Base-by-base conservation (phyloP, 495 filamentous ascomycete species). In the Usnea hakonensis region DNA sequence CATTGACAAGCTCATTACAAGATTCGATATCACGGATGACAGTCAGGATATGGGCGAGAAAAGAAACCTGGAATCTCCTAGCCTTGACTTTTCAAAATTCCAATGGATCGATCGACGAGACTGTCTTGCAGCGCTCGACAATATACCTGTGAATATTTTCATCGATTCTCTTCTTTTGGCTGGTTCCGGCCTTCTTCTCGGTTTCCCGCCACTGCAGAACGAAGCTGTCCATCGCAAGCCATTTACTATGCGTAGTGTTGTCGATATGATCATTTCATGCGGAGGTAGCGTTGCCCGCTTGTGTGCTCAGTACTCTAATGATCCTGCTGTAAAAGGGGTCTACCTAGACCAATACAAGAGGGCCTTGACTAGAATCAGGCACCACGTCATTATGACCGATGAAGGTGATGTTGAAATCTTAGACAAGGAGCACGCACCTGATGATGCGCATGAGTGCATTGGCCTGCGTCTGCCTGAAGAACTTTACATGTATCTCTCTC, bases 391-490 rank as follows among this genome's bases (percentile, higher is more conserved):
- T 63, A 84, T 97, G 58, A 85, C 86, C 37, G 79, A 82, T 28
- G 84, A 87, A 55, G 94, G 92, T 21, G 80, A 84, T 58, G 81
- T 95, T 53, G 85, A 83, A 57, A 86, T 87, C 5, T 78, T 90
- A 68, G 84, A 90, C 62, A 78, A 78, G 37, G 85, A 87, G 10
- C 75, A 82, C 38, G 81, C 87, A 3, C 91, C 94, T 21, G 79
- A 77, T 26, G 93, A 97, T 72, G 81, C 91, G 64, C 89, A 94
- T 73, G 87, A 92, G 66, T 89, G 97, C 70, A 87, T 95, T 65
- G 91, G 91, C 26, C 84, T 91, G 58, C 89, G 91, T 37, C 79
- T 99, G 19, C 91, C 95, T 2, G 85, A 91, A 58, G 95, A 99
- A 74, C 77, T 99, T 8, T 96, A 91, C 71, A 88, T 89, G 71